phyloP scores from a whole-genome alignment of 1,284 basidiomycete species.

The Dichomitus squalens region DNA sequence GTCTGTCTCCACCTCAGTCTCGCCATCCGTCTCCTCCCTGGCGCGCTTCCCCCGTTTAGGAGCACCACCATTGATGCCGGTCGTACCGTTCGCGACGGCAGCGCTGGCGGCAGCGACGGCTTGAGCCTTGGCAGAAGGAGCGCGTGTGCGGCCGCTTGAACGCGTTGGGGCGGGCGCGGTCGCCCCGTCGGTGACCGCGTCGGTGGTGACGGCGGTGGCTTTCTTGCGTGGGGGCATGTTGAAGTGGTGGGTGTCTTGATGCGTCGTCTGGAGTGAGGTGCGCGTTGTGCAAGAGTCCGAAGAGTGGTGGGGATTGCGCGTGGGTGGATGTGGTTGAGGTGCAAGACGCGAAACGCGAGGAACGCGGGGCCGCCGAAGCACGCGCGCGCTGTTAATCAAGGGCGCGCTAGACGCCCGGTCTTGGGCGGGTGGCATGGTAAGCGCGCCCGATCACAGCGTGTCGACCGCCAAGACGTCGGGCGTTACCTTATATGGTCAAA shows the following conservation, averaged over 20 bases:
- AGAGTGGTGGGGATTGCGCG: background rate
- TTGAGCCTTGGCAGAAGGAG: constrained; percentile 29
- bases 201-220: constrained; percentile 17
- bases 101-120: constrained; percentile 19
- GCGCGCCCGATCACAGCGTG: background rate
- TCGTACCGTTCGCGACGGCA: constrained; percentile 15
- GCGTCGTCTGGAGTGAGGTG: background rate
- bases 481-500: constrained; percentile 1
- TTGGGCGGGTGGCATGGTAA: background rate
- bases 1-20: constrained; percentile 21
- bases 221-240: constrained; percentile 39
- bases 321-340: background rate
- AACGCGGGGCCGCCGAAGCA: background rate
- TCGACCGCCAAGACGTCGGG: constrained; percentile 5
- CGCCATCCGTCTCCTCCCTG: constrained; percentile 27
- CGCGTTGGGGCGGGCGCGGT: constrained; percentile 16
- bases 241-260: background rate
- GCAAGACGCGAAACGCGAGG: background rate
- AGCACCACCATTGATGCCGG: constrained; percentile 2
- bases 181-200: constrained; percentile 14
- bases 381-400: constrained; percentile 9
- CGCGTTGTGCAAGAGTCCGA: background rate
- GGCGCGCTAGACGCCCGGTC: constrained; percentile 1
- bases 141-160: constrained; percentile 21
- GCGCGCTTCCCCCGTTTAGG: constrained; percentile 30